These are phyloP conservation scores for Epichloe elymi DNA, from an alignment of 2,329 filamentous ascomycete species.

Conservation along the genomic window DNA sequence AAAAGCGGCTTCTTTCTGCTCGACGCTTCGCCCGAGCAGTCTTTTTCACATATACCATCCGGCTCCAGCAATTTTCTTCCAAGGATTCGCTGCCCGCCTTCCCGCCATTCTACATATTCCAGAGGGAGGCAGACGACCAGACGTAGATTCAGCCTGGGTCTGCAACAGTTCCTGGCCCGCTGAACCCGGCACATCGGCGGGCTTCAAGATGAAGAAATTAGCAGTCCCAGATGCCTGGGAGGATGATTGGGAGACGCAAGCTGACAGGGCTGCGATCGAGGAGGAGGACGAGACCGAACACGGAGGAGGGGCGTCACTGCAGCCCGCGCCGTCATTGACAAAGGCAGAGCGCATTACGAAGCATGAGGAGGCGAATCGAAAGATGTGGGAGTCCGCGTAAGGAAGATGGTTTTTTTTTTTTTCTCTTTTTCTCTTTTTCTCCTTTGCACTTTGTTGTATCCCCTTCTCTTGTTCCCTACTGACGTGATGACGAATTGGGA, in stretches of 20 bases:
- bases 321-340: conserved; percentile 31
- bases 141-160: no score
- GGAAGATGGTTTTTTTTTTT: conserved; percentile 12
- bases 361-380: conserved; percentile 72
- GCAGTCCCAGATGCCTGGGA: conserved; percentile 70
- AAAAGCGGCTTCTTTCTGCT: no score
- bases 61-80: no score
- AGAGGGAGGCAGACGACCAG: neutral
- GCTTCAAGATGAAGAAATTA: conserved; percentile 29
- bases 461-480: conserved; percentile 2
- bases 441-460: neutral
- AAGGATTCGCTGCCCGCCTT: no score
- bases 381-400: conserved; percentile 82
- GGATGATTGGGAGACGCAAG: conserved; percentile 75
- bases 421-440: neutral
- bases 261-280: conserved; percentile 41
- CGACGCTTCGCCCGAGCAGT: no score
- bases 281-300: conserved; percentile 21
- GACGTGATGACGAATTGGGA: neutral
- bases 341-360: conserved; percentile 67
- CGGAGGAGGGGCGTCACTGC: conserved; percentile 2
- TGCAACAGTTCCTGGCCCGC: no score
- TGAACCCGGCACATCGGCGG: no score
- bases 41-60: no score
- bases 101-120: neutral